Percentiles rank a stretch among this genome's conserved stretches.
Evolutionary conservation across 768 basidiomycete species (phyloP).

Genomic region (Suillus spraguei): DNA sequence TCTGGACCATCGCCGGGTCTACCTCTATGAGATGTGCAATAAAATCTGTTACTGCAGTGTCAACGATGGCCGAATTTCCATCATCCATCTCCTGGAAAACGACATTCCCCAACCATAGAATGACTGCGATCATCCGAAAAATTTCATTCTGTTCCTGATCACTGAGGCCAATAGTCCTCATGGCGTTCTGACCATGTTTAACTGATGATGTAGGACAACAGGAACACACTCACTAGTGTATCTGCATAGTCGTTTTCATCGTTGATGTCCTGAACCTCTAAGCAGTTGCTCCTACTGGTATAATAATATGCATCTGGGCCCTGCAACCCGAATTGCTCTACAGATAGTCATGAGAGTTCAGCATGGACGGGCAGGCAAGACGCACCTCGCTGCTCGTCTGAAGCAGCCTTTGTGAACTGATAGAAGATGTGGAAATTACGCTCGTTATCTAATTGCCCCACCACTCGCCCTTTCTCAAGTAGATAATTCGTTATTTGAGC

Average conservation of each 20-base stretch:
- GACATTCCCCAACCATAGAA: slow-evolving; percentile 97
- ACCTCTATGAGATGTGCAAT: slow-evolving; percentile 93
- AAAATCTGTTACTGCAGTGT: slow-evolving; percentile 92
- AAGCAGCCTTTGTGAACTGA: slow-evolving; percentile 96
- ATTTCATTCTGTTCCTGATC: slow-evolving; percentile 88
- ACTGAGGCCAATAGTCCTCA: slow-evolving; percentile 90
- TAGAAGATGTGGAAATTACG: slow-evolving; percentile 99
- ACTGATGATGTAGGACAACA: slow-evolving; percentile 10
- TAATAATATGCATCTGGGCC: slow-evolving; percentile 96
- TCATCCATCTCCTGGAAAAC: slow-evolving; percentile 88
- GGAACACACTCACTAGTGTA: slow-evolving; percentile 66
- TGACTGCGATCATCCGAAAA: slow-evolving; percentile 86
- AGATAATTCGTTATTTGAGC: slow-evolving; percentile 99
- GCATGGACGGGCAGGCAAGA: not conserved
- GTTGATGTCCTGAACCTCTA: slow-evolving; percentile 89
- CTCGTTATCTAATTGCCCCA: slow-evolving; percentile 95
- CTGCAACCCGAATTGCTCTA: slow-evolving; percentile 94
- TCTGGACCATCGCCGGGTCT: slow-evolving; percentile 77
- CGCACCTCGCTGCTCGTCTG: slow-evolving; percentile 84
- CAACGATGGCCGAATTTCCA: slow-evolving; percentile 80
- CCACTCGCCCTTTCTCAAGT: slow-evolving; percentile 94
- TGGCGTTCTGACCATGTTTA: slow-evolving; percentile 67
- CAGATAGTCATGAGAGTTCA: slow-evolving; percentile 17
- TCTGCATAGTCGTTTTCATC: slow-evolving; percentile 87
- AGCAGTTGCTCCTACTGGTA: slow-evolving; percentile 88